Percentiles rank a stretch among this genome's conserved stretches.
Conservation (phyloP, 352 stramenopile species). For the Phytopythium litorale region DNA sequence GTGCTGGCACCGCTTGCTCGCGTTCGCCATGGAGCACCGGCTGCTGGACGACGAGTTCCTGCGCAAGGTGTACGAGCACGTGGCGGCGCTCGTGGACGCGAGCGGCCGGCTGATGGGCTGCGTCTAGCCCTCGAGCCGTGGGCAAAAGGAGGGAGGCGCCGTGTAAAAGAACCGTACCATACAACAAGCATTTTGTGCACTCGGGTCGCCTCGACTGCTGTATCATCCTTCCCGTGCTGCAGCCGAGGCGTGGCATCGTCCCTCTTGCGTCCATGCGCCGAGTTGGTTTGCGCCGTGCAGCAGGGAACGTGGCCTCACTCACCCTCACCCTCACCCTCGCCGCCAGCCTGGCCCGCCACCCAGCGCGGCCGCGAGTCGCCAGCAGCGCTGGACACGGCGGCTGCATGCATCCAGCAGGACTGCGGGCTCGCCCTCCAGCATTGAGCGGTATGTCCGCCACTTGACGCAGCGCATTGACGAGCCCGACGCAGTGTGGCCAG, state of each 20-base stretch:
- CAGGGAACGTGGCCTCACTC: too few relatives aligned
- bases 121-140: background rate
- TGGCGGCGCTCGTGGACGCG: constrained; percentile 36
- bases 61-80: constrained; percentile 49
- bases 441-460: background rate
- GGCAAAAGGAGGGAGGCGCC: background rate
- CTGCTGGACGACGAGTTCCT: constrained; percentile 59
- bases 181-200: background rate
- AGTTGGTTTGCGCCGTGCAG: too few relatives aligned
- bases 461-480: constrained; percentile 2
- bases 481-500: background rate
- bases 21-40: constrained; percentile 57
- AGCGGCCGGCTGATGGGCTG: background rate
- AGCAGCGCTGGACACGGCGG: too few relatives aligned
- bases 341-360: too few relatives aligned
- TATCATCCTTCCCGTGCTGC: too few relatives aligned
- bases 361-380: too few relatives aligned
- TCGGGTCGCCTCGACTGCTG: background rate
- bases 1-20: constrained; percentile 59
- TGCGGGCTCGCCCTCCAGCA: background rate
- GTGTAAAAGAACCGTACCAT: background rate
- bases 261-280: too few relatives aligned
- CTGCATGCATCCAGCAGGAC: background rate
- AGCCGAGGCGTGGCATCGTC: too few relatives aligned
- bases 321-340: background rate